Evolutionary conservation across 2,329 filamentous ascomycete species (phyloP).

Genomic region (Penicillium sp.): DNA sequence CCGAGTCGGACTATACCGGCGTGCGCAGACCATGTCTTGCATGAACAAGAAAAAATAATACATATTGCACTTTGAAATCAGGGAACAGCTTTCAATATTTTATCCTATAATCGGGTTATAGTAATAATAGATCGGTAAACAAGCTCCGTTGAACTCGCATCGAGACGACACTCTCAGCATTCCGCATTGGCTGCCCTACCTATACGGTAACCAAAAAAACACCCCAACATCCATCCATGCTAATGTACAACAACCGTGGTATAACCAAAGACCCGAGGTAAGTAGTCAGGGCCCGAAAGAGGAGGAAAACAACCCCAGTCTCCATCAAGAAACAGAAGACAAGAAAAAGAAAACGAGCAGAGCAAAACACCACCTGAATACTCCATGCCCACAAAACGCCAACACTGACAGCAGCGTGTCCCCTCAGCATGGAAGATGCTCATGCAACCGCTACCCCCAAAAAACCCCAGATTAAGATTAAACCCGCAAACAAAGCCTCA

Average conservation of each 20-base stretch:
- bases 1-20: background rate
- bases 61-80: background rate
- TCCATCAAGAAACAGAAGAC: background rate
- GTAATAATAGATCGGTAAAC: background rate
- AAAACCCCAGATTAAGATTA: slow-evolving; percentile 11
- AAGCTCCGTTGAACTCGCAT: background rate
- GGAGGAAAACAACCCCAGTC: background rate
- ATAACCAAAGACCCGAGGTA: slow-evolving; percentile 11
- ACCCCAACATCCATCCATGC: slow-evolving; percentile 24
- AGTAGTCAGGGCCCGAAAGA: background rate
- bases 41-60: background rate
- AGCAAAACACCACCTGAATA: slow-evolving; percentile 3
- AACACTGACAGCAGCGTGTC: background rate
- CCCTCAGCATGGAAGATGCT: background rate
- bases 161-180: background rate
- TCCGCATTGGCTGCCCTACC: slow-evolving; percentile 3
- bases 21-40: background rate
- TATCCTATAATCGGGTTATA: background rate
- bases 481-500: slow-evolving; percentile 5
- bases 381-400: slow-evolving; percentile 17
- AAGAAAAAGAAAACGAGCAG: background rate
- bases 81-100: background rate
- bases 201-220: slow-evolving; percentile 11
- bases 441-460: background rate
- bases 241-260: slow-evolving; percentile 26